Conservation (phyloP, 1,284 basidiomycete species). For the Nidula niveotomentosa region DNA sequence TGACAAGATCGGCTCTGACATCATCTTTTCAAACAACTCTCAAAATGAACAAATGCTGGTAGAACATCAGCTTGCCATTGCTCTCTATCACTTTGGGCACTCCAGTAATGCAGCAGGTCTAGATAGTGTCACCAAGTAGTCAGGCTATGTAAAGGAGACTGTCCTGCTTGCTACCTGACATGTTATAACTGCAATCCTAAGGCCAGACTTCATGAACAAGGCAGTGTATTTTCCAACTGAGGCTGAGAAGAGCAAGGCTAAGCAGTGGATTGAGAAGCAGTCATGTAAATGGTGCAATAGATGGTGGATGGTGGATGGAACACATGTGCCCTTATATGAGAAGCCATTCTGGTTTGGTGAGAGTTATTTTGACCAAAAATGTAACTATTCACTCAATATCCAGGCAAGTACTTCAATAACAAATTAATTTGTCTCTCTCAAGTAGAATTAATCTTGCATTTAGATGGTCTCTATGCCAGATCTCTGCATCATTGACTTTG, state of each 20-base stretch:
- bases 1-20: no score
- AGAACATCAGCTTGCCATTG: background rate
- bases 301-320: no score
- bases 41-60: background rate
- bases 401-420: constrained; percentile 26
- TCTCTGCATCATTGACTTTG: constrained; percentile 28
- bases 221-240: constrained; percentile 13
- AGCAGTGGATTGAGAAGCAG: constrained; percentile 19
- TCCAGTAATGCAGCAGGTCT: background rate
- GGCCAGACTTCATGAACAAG: constrained; percentile 8
- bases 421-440: background rate
- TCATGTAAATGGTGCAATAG: no score
- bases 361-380: constrained; percentile 29
- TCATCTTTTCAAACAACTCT: background rate
- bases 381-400: constrained; percentile 31
- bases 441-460: background rate
- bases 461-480: constrained; percentile 27
- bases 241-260: constrained; percentile 19
- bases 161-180: constrained; percentile 20
- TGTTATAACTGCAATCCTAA: constrained; percentile 17
- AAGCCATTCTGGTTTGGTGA: constrained; percentile 25
- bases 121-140: constrained; percentile 15
- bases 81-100: background rate
- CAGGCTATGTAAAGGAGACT: constrained; percentile 28
- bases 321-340: constrained; percentile 24